Percentiles rank a stretch among this genome's conserved stretches.
Conservation (phyloP, 148 eudicot species). For the Rhododendron griersonianum region DNA sequence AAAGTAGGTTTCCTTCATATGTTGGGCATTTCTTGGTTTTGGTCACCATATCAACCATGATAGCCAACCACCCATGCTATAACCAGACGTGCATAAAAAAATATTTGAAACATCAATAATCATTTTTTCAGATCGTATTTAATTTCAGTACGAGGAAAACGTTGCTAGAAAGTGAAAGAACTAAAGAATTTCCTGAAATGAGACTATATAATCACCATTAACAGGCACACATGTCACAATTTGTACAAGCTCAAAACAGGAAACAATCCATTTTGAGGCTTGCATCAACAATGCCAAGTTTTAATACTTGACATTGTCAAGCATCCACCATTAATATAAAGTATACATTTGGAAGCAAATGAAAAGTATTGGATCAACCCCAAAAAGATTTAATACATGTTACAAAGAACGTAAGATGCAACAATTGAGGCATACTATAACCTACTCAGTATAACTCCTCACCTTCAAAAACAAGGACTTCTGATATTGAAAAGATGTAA, state of each 20-base stretch:
- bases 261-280: neutral
- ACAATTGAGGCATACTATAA: neutral
- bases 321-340: neutral
- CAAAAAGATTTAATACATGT: neutral
- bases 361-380: neutral
- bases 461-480: slow-evolving; percentile 56
- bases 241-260: neutral
- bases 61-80: neutral
- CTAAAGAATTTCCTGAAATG: neutral
- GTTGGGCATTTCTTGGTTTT: neutral
- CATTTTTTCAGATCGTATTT: neutral
- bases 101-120: neutral
- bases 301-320: neutral
- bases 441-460: slow-evolving; percentile 15
- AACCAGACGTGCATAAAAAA: neutral
- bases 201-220: neutral
- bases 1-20: neutral
- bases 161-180: neutral
- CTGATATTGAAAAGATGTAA: slow-evolving; percentile 73
- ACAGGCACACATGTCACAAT: neutral
- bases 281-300: neutral
- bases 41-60: neutral
- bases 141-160: neutral
- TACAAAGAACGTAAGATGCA: neutral
- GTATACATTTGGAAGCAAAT: neutral